Percentiles rank a stretch among this genome's conserved stretches.
Conservation (phyloP, 352 stramenopile species). For the Globisporangium nunn region DNA sequence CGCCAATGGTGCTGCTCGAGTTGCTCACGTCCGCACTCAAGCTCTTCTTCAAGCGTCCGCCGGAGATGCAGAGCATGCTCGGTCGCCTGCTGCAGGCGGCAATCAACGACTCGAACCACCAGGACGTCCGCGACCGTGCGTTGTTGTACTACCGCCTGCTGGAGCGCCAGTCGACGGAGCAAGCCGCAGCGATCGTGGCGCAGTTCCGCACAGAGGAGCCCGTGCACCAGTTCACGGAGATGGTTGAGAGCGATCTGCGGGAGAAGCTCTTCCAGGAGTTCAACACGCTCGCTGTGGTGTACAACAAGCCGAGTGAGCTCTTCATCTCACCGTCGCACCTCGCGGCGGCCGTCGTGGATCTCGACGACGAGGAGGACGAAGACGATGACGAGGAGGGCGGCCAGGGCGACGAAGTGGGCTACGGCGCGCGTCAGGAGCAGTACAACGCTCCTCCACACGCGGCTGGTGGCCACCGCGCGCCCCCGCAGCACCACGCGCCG, state of each 20-base stretch:
- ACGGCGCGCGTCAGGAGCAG: slow-evolving; percentile 28
- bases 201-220: slow-evolving; percentile 71
- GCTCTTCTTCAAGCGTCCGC: slow-evolving; percentile 97
- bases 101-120: slow-evolving; percentile 93
- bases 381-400: slow-evolving; percentile 31
- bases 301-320: slow-evolving; percentile 93
- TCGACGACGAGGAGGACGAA: slow-evolving; percentile 43
- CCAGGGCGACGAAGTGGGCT: slow-evolving; percentile 34
- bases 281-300: slow-evolving; percentile 97
- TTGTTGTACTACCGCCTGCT: slow-evolving; percentile 98
- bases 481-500: slow-evolving; percentile 5
- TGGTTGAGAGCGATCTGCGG: slow-evolving; percentile 77
- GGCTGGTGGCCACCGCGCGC: background rate
- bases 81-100: slow-evolving; percentile 90
- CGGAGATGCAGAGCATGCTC: slow-evolving; percentile 97
- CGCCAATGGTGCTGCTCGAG: slow-evolving; percentile 88
- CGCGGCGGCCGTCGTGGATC: slow-evolving; percentile 20
- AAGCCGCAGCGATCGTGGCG: slow-evolving; percentile 85
- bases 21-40: slow-evolving; percentile 95
- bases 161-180: slow-evolving; percentile 86
- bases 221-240: slow-evolving; percentile 83
- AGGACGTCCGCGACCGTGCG: slow-evolving; percentile 95
- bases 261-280: slow-evolving; percentile 94
- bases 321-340: slow-evolving; percentile 89
- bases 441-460: slow-evolving; percentile 16